A percentile compares a stretch with the other conserved stretches of the same genome.
Evolutionary conservation across 192 early-diverging fungal genomes (phyloP).

Genomic region (Gamsiella multidivaricata): DNA sequence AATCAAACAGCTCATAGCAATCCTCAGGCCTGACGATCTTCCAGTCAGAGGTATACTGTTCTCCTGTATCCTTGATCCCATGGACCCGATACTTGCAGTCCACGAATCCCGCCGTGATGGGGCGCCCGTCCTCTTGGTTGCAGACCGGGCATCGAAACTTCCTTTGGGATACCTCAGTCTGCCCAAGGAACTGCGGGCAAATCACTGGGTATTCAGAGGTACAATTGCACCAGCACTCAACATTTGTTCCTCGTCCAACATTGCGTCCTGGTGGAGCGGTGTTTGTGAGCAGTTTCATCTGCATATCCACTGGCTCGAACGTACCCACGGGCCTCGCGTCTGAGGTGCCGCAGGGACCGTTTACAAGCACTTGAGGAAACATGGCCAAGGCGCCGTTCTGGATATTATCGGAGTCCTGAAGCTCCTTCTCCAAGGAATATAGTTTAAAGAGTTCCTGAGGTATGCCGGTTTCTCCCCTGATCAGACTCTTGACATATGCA

Average conservation of each 20-base stretch:
- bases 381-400: too few relatives aligned
- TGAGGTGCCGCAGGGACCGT: too few relatives aligned
- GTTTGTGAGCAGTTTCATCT: too few relatives aligned
- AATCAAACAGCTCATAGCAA: neutral
- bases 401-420: too few relatives aligned
- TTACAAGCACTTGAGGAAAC: too few relatives aligned
- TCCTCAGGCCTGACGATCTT: neutral
- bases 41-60: slow-evolving; percentile 8
- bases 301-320: too few relatives aligned
- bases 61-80: slow-evolving; percentile 5
- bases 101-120: slow-evolving; percentile 6
- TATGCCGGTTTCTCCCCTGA: too few relatives aligned
- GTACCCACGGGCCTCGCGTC: too few relatives aligned
- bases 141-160: slow-evolving; percentile 6
- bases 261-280: neutral
- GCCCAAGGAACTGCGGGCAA: neutral
- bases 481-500: too few relatives aligned
- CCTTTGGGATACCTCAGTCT: neutral
- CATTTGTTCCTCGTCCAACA: neutral
- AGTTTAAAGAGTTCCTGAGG: too few relatives aligned
- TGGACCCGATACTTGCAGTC: slow-evolving; percentile 20
- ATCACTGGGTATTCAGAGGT: neutral
- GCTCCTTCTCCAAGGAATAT: too few relatives aligned
- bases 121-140: neutral
- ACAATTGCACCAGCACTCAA: slow-evolving; percentile 10